Evolutionary conservation across 1,284 basidiomycete genomes (phyloP).

Genomic region (Apiotrichum sp.): DNA sequence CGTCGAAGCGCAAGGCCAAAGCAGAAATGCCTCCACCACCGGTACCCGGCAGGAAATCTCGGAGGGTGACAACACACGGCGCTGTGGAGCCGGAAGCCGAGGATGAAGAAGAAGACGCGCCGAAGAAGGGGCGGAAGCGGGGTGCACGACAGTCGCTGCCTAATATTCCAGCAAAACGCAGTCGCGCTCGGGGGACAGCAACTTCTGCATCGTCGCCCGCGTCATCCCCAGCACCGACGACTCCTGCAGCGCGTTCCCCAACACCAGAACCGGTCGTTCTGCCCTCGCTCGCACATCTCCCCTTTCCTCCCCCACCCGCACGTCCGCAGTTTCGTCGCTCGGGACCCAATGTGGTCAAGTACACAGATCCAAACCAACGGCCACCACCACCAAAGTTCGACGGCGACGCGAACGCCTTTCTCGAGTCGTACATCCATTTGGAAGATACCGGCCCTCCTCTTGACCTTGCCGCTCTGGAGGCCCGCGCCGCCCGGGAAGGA

Average conservation of each 20-base stretch:
- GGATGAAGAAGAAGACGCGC: constrained; percentile 1
- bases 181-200: neutral
- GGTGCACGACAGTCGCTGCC: constrained; percentile 20
- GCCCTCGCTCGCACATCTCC: constrained; percentile 34
- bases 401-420: constrained; percentile 54
- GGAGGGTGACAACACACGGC: constrained; percentile 20
- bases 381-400: constrained; percentile 53
- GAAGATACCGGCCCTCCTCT: constrained; percentile 51
- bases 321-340: constrained; percentile 56
- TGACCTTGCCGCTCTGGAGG: constrained; percentile 49
- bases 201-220: constrained; percentile 13
- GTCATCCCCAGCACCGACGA: constrained; percentile 10
- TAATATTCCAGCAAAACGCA: constrained; percentile 21
- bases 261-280: constrained; percentile 24
- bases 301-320: constrained; percentile 33
- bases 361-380: constrained; percentile 63
- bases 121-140: constrained; percentile 27
- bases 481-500: constrained; percentile 53
- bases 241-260: neutral
- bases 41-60: constrained; percentile 9
- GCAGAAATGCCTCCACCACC: constrained; percentile 29
- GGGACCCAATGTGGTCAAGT: constrained; percentile 55
- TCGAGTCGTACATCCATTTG: constrained; percentile 58
- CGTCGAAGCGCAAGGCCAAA: constrained; percentile 5
- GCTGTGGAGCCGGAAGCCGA: neutral